Evolutionary conservation across 2,329 filamentous ascomycete species (phyloP).

Genomic region (Fusarium papillatum): DNA sequence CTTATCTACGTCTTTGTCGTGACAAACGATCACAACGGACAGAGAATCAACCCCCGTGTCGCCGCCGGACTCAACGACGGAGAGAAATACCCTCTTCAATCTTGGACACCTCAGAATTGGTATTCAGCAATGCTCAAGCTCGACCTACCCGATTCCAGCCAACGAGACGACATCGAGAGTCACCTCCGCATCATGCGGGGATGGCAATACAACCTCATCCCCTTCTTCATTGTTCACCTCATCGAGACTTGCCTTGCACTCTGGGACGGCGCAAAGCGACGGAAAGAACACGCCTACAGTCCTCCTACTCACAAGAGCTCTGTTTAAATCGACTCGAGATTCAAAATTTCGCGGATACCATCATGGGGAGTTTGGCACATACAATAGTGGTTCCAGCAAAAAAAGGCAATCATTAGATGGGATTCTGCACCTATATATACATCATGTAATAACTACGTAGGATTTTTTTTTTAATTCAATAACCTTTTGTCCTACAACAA

Average conservation of each 20-base stretch:
- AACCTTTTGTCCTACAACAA: not conserved
- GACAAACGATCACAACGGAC: constrained; percentile 42
- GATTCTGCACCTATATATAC: not conserved
- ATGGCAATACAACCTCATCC: constrained; percentile 48
- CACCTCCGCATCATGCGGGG: constrained; percentile 44
- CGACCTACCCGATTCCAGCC: constrained; percentile 26
- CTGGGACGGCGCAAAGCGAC: constrained; percentile 34
- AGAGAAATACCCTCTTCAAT: constrained; percentile 36
- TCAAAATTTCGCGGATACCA: not conserved
- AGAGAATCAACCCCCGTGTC: constrained; percentile 29
- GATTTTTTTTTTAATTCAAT: not conserved
- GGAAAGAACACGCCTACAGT: constrained; percentile 1
- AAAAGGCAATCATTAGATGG: not conserved
- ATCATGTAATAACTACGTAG: not conserved
- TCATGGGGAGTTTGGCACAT: not conserved
- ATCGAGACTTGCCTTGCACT: constrained; percentile 40
- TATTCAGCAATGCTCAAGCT: constrained; percentile 42
- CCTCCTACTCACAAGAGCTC: constrained; percentile 12
- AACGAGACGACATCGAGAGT: constrained; percentile 33
- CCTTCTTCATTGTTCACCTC: constrained; percentile 45
- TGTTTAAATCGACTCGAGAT: not conserved
- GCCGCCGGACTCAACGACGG: constrained; percentile 23
- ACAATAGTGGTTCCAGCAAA: not conserved
- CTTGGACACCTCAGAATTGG: constrained; percentile 47
- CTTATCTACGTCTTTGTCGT: constrained; percentile 46